phyloP scores from a whole-genome alignment of 257 asterid genomes.

The Primulina huaijiensis region DNA sequence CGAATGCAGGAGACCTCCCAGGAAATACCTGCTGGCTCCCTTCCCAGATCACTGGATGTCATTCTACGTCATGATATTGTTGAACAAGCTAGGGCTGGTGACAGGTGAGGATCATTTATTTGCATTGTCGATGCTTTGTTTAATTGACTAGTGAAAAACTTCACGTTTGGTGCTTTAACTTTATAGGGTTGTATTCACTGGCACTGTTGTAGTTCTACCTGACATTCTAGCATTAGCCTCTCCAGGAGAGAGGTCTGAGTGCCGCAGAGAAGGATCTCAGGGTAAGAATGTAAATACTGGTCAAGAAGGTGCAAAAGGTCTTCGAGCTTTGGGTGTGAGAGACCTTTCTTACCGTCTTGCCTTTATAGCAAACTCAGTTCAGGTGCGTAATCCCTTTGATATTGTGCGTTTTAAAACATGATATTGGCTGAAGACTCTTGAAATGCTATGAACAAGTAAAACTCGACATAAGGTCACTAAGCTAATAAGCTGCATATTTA shows the following conservation, averaged over 20 bases:
- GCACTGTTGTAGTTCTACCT: constrained; percentile 88
- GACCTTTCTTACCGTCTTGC: constrained; percentile 93
- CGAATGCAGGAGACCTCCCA: constrained; percentile 94
- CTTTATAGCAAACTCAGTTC: constrained; percentile 92
- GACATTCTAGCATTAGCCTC: constrained; percentile 87
- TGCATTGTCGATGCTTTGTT: constrained; percentile 5
- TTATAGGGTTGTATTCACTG: constrained; percentile 90
- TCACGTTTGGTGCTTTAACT: constrained; percentile 6
- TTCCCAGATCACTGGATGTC: constrained; percentile 96
- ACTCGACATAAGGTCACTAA: background rate
- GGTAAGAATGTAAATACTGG: constrained; percentile 62
- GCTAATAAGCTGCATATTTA: background rate
- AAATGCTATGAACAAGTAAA: background rate
- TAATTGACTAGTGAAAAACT: background rate
- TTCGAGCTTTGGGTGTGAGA: constrained; percentile 91
- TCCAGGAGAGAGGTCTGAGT: constrained; percentile 94
- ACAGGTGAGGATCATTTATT: constrained; percentile 52
- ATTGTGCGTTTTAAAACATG: constrained; percentile 1
- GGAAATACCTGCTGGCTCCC: constrained; percentile 98
- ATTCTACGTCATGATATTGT: constrained; percentile 92
- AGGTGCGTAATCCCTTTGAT: constrained; percentile 42
- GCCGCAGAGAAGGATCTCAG: constrained; percentile 77
- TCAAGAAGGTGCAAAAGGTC: constrained; percentile 89
- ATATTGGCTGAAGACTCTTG: background rate
- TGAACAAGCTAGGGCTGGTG: constrained; percentile 98